Conservation (phyloP, 257 asterid species). For the Catharanthus roseus region DNA sequence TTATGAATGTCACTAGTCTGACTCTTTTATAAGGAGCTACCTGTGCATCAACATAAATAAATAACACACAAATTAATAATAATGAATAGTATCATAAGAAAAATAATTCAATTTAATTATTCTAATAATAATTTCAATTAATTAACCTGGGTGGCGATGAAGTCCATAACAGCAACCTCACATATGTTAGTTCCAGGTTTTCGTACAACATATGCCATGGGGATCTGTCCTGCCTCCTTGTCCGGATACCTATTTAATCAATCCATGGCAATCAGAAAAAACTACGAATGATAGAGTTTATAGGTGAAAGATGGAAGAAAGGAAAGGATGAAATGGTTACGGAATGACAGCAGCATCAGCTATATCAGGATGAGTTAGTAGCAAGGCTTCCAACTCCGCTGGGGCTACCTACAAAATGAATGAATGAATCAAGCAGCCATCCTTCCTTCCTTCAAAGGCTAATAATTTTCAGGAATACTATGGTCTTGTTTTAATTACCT, state of each 20-base stretch:
- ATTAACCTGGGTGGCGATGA: conserved; percentile 64
- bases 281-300: neutral
- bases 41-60: too few relatives aligned
- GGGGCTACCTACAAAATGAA: conserved; percentile 69
- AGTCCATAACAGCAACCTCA: conserved; percentile 58
- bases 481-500: conserved; percentile 34
- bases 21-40: conserved; percentile 95
- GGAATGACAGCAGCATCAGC: conserved; percentile 91
- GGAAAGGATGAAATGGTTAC: conserved; percentile 31
- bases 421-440: too few relatives aligned
- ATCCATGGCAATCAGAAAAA: neutral
- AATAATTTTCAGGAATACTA: neutral
- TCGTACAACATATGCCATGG: conserved; percentile 87
- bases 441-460: neutral
- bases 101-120: neutral
- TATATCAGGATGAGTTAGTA: conserved; percentile 70
- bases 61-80: neutral
- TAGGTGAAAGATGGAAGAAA: neutral
- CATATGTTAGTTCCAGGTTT: conserved; percentile 44
- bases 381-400: conserved; percentile 84
- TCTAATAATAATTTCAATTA: neutral
- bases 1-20: conserved; percentile 65
- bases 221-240: conserved; percentile 77
- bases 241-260: conserved; percentile 65
- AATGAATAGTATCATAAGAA: too few relatives aligned